phyloP scores from a whole-genome alignment of 805 yeast species.

The Starmerella riodocensis region DNA sequence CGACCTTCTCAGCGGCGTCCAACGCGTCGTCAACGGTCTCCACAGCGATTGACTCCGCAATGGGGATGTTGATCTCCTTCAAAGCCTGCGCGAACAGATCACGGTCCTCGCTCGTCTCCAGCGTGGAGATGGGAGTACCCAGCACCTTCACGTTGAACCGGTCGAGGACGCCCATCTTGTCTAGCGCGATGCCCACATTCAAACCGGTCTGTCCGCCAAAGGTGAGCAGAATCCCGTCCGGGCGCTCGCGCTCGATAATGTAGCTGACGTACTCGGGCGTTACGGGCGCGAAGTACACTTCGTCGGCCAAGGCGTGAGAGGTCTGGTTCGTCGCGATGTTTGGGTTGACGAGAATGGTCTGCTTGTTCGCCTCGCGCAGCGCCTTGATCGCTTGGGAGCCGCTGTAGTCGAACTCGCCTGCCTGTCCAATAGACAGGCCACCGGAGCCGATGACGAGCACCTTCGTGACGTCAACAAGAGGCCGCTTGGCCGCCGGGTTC shows the following conservation, averaged over 20 bases:
- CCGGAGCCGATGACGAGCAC: conserved; percentile 95
- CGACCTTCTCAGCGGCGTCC: conserved; percentile 73
- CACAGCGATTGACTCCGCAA: conserved; percentile 94
- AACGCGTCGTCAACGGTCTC: conserved; percentile 87
- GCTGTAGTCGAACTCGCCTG: conserved; percentile 95
- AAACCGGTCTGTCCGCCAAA: conserved; percentile 98
- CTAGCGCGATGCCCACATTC: conserved; percentile 89
- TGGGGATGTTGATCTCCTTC: conserved; percentile 88
- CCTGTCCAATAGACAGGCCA: conserved; percentile 94
- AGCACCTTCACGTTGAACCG: conserved; percentile 84
- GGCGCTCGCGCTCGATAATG: conserved; percentile 88
- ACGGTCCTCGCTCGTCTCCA: conserved; percentile 95
- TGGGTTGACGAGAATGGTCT: conserved; percentile 80
- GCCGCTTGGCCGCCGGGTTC: conserved; percentile 22
- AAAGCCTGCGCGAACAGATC: conserved; percentile 90
- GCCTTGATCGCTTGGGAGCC: conserved; percentile 96
- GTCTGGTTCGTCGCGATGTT: conserved; percentile 96
- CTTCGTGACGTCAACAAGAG: conserved; percentile 66
- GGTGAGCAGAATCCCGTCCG: conserved; percentile 89
- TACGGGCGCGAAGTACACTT: conserved; percentile 88
- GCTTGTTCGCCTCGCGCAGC: conserved; percentile 73
- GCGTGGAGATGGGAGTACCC: conserved; percentile 93
- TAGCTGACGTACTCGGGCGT: conserved; percentile 93
- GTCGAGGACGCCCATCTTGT: conserved; percentile 86
- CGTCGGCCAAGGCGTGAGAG: conserved; percentile 88